A percentile compares a stretch with the other conserved stretches of the same genome.
phyloP scores from a whole-genome alignment of 805 yeast species.

The Metschnikowia cubensis region DNA sequence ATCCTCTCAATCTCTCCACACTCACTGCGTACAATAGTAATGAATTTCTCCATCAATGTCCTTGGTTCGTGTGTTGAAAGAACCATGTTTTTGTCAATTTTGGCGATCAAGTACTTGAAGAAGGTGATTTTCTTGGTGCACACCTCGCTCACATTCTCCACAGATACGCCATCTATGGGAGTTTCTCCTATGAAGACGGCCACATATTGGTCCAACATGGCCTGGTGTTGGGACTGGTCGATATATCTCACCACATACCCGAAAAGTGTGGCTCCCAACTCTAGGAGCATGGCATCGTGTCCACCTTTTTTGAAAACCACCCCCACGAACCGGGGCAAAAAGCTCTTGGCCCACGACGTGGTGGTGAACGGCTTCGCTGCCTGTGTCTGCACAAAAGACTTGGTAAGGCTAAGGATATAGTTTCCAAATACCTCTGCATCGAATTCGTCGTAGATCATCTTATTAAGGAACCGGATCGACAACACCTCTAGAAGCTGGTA shows the following conservation, averaged over 20 bases:
- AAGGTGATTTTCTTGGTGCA: constrained; percentile 34
- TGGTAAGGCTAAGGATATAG: constrained; percentile 18
- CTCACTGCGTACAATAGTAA: constrained; percentile 29
- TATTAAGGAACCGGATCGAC: constrained; percentile 42
- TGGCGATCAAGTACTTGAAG: constrained; percentile 45
- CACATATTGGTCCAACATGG: constrained; percentile 36
- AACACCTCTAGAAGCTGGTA: constrained; percentile 43
- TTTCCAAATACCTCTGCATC: constrained; percentile 9
- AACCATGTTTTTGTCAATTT: constrained; percentile 40
- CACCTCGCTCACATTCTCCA: constrained; percentile 18
- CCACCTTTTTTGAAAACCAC: constrained; percentile 11
- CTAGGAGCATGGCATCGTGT: constrained; percentile 26
- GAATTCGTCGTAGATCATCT: constrained; percentile 22
- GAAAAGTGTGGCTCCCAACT: constrained; percentile 38
- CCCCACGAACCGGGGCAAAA: constrained; percentile 38
- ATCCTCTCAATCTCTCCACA: constrained; percentile 5
- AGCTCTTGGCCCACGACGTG: constrained; percentile 41
- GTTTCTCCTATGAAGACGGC: constrained; percentile 31
- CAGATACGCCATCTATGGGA: constrained; percentile 8
- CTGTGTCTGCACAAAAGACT: constrained; percentile 27
- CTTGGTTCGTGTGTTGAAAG: constrained; percentile 11
- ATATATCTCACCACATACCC: constrained; percentile 39
- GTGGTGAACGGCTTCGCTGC: constrained; percentile 31
- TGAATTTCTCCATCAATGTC: constrained; percentile 20
- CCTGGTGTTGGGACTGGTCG: constrained; percentile 44